Evolutionary conservation across 2,329 filamentous ascomycete species (phyloP), one percentile per base, ranked within the genome.

Genomic region (Hortaea sp.): DNA sequence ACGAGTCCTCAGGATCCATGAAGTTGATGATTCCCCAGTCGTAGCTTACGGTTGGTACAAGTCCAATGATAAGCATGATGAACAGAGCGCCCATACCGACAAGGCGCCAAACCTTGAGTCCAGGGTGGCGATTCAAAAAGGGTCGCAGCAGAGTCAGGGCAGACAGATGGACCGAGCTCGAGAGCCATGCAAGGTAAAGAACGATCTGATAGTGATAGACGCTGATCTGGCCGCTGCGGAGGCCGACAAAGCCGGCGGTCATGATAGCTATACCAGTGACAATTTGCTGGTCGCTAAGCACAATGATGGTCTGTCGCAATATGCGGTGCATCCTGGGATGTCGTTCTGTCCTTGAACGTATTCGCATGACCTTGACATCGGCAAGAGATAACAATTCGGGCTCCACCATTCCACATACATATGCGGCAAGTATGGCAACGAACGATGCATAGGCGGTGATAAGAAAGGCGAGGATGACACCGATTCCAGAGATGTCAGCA

Each of bases 121-220:
- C 45, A 7, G 39, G 46, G 10, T 51, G 39, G 2, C 49, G 37
- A 7, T 29, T 41, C 10, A 60, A 43, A 41, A 49, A 55, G 4
- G 40, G 41, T 12, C 43, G 39, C 5, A 62, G 49, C 20, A 58
- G 43, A 0, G 40, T 42, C 2, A 63, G 43, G 2, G 58, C 50
- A 3, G 54, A 51, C 6, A 62, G 44, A 39, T 64, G 61, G 1
- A 55, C 53, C 10, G 50, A 57, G 28, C 53, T 53, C 6, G 57
- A 56, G 31, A 63, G 54, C 57, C 60, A 63, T 5, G 57, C 61
- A 7, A 64, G 47, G 39, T 62, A 58, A 11, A 50, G 44, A 5
- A 60, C 50, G 6, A 60, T 53, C n/a, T 55, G 48, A 46, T 59
- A 63, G 9, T 54, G 46, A 43, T 62, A 63, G 0, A 56, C 54